These are phyloP conservation scores for Aspergillus glaucus DNA, from an alignment of 2,329 filamentous ascomycete species.

Conservation along the genomic window DNA sequence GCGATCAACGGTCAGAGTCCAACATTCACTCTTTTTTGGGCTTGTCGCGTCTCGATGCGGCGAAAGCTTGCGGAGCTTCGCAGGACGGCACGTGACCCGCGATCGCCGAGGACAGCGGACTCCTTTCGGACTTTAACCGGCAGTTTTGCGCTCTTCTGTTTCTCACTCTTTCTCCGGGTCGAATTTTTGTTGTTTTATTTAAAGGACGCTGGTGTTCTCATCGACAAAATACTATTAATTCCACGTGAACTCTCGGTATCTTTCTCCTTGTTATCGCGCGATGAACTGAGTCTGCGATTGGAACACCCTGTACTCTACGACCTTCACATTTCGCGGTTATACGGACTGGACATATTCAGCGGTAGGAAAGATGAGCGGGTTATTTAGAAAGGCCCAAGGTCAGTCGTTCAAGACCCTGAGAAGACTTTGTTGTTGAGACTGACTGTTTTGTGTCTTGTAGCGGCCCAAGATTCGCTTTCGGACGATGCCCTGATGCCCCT, in stretches of 20 bases:
- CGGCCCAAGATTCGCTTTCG: constrained; percentile 58
- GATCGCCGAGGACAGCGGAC: neutral
- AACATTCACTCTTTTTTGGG: neutral
- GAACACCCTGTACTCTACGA: neutral
- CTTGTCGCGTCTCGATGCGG: neutral
- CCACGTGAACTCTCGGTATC: neutral
- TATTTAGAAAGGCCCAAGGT: constrained; percentile 26
- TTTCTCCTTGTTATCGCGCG: neutral
- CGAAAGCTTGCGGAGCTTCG: constrained; percentile 1
- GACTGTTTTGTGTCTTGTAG: constrained; percentile 13
- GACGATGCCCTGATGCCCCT: constrained; percentile 87
- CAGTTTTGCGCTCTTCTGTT: neutral
- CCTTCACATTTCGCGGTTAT: neutral
- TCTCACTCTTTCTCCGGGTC: neutral
- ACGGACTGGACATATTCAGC: neutral
- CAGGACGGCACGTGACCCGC: neutral
- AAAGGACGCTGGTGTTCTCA: too few species aligned
- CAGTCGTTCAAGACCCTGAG: constrained; percentile 7
- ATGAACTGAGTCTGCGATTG: neutral
- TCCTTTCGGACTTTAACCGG: neutral
- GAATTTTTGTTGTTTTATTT: neutral
- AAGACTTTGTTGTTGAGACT: neutral
- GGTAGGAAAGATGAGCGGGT: neutral
- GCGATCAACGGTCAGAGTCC: neutral
- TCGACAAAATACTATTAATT: neutral